Percentiles rank a stretch among this genome's conserved stretches.
phyloP scores from a whole-genome alignment of 306 rosid genomes.

The Vigna nakashimae region DNA sequence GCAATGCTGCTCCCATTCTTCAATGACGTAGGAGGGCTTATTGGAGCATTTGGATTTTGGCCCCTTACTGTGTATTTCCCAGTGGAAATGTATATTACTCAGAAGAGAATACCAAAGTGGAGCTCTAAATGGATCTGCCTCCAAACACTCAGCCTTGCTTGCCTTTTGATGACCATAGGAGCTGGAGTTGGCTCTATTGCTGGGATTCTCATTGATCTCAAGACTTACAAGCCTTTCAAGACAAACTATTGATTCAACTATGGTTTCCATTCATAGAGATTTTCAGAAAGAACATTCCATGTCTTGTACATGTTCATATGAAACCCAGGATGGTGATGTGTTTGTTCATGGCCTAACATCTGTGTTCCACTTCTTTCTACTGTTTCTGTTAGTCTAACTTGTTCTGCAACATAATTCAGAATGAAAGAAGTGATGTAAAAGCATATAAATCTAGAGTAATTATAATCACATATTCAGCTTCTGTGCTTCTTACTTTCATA shows the following conservation, averaged over 20 bases:
- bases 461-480: background rate
- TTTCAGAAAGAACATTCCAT: background rate
- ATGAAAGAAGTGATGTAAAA: background rate
- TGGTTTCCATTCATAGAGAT: conserved; percentile 17
- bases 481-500: background rate
- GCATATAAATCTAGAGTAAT: background rate
- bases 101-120: conserved; percentile 73
- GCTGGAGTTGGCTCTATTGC: conserved; percentile 80
- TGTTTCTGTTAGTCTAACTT: background rate
- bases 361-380: background rate
- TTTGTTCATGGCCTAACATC: background rate
- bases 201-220: conserved; percentile 60
- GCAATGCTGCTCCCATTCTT: conserved; percentile 84
- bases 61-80: conserved; percentile 81
- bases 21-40: conserved; percentile 72
- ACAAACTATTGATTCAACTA: conserved; percentile 45
- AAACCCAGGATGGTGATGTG: conserved; percentile 13
- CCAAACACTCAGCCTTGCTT: conserved; percentile 62
- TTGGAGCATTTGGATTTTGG: conserved; percentile 89
- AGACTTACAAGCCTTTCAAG: conserved; percentile 63
- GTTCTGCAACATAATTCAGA: background rate
- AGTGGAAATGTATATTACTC: conserved; percentile 77
- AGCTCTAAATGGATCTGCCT: conserved; percentile 73
- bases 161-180: conserved; percentile 64
- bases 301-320: conserved; percentile 4